Evolutionary conservation across 495 filamentous ascomycete genomes (phyloP).

Genomic region (Penicillium samsonianum): DNA sequence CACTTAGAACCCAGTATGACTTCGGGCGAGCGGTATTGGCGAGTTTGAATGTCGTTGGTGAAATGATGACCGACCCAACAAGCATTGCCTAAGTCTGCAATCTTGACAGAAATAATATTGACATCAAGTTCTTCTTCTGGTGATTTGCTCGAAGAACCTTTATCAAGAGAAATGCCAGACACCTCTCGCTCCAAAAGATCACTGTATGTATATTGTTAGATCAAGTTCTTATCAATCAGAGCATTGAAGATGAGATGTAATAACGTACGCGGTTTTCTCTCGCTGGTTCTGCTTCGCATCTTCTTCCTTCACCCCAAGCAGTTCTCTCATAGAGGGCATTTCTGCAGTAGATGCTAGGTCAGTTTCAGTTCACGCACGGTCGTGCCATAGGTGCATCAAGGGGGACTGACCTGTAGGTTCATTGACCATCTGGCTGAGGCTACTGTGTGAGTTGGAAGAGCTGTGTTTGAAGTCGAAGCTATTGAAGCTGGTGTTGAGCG

Average conservation of each 20-base stretch:
- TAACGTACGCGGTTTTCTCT: conserved; percentile 89
- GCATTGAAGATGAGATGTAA: neutral
- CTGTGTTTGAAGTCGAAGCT: conserved; percentile 70
- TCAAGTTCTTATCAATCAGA: neutral
- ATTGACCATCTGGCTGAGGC: conserved; percentile 79
- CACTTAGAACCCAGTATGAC: conserved; percentile 97
- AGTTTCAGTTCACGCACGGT: neutral
- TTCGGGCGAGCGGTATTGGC: conserved; percentile 96
- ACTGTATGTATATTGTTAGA: conserved; percentile 45
- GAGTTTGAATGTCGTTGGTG: conserved; percentile 98
- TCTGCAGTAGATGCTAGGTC: conserved; percentile 23
- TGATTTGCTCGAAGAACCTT: conserved; percentile 50
- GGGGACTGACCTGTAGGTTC: conserved; percentile 62
- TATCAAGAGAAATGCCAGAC: conserved; percentile 92
- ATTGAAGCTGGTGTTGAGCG: conserved; percentile 87
- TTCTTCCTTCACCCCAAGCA: conserved; percentile 60
- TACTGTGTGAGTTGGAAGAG: conserved; percentile 73
- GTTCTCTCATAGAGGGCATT: conserved; percentile 59
- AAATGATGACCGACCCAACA: conserved; percentile 99
- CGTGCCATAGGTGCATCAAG: neutral
- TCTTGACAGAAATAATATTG: conserved; percentile 96
- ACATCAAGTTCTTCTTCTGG: conserved; percentile 51
- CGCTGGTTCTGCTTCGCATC: conserved; percentile 79
- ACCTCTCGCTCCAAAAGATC: conserved; percentile 90
- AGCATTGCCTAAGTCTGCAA: conserved; percentile 96